A percentile compares a stretch with the other conserved stretches of the same genome.
Evolutionary conservation across 352 stramenopile genomes (phyloP).

Genomic region (Aphanomyces cochlioides): DNA sequence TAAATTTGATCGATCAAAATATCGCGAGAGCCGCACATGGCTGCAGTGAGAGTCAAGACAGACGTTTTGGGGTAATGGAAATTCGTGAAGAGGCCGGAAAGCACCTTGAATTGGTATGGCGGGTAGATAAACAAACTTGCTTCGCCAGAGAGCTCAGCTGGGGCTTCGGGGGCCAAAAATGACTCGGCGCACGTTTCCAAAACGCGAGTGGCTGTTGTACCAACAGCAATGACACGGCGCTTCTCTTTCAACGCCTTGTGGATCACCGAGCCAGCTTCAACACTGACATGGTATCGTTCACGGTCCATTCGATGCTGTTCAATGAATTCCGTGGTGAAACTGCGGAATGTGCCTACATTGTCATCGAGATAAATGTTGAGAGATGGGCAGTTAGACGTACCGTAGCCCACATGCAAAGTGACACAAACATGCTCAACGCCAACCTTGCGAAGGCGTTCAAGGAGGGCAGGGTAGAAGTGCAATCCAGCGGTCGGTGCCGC

Average conservation of each 20-base stretch:
- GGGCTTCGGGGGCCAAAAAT: not conserved
- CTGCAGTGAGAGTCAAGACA: slow-evolving; percentile 26
- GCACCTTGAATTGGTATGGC: slow-evolving; percentile 29
- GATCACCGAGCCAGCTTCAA: slow-evolving; percentile 9
- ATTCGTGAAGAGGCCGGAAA: slow-evolving; percentile 27
- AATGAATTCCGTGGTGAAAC: slow-evolving; percentile 28
- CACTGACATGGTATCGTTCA: slow-evolving; percentile 26
- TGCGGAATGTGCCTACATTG: slow-evolving; percentile 23
- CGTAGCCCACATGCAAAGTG: slow-evolving; percentile 26
- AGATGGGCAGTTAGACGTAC: not conserved
- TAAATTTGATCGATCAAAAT: slow-evolving; percentile 23
- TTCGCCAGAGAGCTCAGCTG: slow-evolving; percentile 6
- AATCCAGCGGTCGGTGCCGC: slow-evolving; percentile 25
- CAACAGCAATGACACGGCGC: slow-evolving; percentile 23
- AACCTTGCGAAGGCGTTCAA: slow-evolving; percentile 1
- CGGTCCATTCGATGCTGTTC: slow-evolving; percentile 30
- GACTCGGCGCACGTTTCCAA: slow-evolving; percentile 18
- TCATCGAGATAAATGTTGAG: not conserved
- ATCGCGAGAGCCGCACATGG: slow-evolving; percentile 18
- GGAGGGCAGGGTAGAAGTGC: slow-evolving; percentile 26
- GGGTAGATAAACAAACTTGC: slow-evolving; percentile 30
- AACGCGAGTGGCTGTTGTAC: slow-evolving; percentile 27
- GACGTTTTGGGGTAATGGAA: slow-evolving; percentile 32
- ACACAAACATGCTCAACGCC: slow-evolving; percentile 27
- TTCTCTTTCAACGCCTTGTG: slow-evolving; percentile 17